Conservation (phyloP, 176 grass and related monocot species). For the Elymus sibiricus region DNA sequence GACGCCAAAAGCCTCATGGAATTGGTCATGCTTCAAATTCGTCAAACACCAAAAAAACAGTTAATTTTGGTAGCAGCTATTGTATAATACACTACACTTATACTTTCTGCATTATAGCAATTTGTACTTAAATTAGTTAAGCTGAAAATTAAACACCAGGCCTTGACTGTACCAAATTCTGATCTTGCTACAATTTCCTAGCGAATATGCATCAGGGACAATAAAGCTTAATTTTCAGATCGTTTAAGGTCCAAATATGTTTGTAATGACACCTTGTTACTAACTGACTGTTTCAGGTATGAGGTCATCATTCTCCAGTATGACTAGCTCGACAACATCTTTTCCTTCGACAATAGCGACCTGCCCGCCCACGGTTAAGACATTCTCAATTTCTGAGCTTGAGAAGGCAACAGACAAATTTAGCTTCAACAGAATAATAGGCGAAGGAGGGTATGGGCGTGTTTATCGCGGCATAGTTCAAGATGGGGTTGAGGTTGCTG, state of each 20-base stretch:
- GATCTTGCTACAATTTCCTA: background rate
- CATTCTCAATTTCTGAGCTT: conserved; percentile 73
- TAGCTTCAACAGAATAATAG: conserved; percentile 66
- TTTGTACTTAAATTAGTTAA: background rate
- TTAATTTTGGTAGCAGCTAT: conserved; percentile 31
- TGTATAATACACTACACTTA: background rate
- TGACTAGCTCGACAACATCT: conserved; percentile 61
- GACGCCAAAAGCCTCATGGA: conserved; percentile 37
- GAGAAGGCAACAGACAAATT: conserved; percentile 87
- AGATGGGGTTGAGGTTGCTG: conserved; percentile 69
- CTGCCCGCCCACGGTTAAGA: conserved; percentile 64
- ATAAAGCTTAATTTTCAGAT: background rate
- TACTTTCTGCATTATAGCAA: background rate
- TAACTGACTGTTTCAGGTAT: conserved; percentile 29
- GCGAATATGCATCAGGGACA: background rate
- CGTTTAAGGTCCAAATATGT: background rate
- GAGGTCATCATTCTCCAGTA: conserved; percentile 63
- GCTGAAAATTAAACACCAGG: background rate
- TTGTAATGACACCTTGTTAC: background rate
- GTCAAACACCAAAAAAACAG: conserved; percentile 50
- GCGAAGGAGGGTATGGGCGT: conserved; percentile 89
- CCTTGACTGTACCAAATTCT: background rate
- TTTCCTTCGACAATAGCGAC: conserved; percentile 53
- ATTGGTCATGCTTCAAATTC: conserved; percentile 35
- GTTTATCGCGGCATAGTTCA: conserved; percentile 72